Evolutionary conservation across 108 stramenopile genomes (phyloP).

Genomic region (Nannochloropsis oceanica): DNA sequence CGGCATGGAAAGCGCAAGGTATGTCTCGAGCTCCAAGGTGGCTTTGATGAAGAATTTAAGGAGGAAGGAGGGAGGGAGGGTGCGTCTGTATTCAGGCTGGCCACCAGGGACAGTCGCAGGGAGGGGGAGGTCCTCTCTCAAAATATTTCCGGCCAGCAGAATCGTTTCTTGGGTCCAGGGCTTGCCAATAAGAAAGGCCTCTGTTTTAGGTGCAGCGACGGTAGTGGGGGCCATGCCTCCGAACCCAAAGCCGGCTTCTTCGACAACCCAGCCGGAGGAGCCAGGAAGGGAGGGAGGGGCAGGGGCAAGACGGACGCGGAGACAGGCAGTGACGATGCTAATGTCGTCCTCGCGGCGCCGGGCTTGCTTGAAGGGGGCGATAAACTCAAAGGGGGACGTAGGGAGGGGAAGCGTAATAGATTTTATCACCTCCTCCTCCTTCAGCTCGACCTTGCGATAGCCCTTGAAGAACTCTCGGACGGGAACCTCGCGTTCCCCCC

Average conservation of each 20-base stretch:
- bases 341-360: slow-evolving; percentile 86
- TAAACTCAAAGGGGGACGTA: slow-evolving; percentile 54
- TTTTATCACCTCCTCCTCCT: slow-evolving; percentile 60
- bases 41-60: slow-evolving; percentile 57
- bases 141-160: slow-evolving; percentile 41
- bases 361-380: slow-evolving; percentile 81
- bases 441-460: slow-evolving; percentile 65
- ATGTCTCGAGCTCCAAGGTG: not conserved
- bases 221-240: slow-evolving; percentile 86
- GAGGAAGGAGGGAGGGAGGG: slow-evolving; percentile 68
- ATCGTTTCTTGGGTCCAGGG: slow-evolving; percentile 49
- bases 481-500: slow-evolving; percentile 43
- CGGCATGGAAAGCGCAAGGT: slow-evolving; percentile 13
- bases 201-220: slow-evolving; percentile 52
- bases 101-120: slow-evolving; percentile 71
- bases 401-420: slow-evolving; percentile 54
- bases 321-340: slow-evolving; percentile 74
- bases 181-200: slow-evolving; percentile 18
- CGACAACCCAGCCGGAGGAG: slow-evolving; percentile 38
- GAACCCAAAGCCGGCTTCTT: slow-evolving; percentile 57
- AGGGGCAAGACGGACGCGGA: slow-evolving; percentile 54
- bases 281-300: not conserved
- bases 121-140: slow-evolving; percentile 57
- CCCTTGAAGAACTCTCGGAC: slow-evolving; percentile 69
- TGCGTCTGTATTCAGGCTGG: slow-evolving; percentile 68